A percentile compares a stretch with the other conserved stretches of the same genome.
phyloP scores from a whole-genome alignment of 805 yeast species.

The Candida odintsovae region DNA sequence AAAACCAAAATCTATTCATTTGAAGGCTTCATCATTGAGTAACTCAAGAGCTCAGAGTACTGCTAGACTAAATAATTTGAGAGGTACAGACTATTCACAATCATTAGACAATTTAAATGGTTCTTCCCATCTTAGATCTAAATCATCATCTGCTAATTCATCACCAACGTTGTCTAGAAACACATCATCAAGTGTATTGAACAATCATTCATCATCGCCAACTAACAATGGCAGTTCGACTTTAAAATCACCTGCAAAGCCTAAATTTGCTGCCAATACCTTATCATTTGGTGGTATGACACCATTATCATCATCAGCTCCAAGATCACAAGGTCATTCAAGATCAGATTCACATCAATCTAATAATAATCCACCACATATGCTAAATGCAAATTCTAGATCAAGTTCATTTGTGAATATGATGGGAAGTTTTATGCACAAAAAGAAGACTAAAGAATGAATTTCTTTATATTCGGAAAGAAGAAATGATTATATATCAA shows the following conservation, averaged over 20 bases:
- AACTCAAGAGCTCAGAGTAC: conserved; percentile 24
- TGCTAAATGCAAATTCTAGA: conserved; percentile 2
- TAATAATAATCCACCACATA: background rate
- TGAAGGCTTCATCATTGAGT: conserved; percentile 21
- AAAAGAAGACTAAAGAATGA: conserved; percentile 4
- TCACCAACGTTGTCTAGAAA: conserved; percentile 21
- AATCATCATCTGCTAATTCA: conserved; percentile 8
- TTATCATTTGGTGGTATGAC: conserved; percentile 5
- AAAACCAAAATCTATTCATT: conserved; percentile 23
- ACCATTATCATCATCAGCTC: conserved; percentile 7
- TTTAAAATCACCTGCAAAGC: conserved; percentile 10
- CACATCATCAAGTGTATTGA: conserved; percentile 9
- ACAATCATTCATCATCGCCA: background rate
- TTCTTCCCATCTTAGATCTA: conserved; percentile 1
- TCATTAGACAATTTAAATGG: background rate
- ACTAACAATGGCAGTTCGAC: background rate
- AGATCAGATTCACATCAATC: background rate
- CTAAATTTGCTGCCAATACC: conserved; percentile 1
- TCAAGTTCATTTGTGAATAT: conserved; percentile 23
- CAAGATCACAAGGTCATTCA: background rate
- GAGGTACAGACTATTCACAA: conserved; percentile 15
- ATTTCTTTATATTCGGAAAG: too few relatives aligned
- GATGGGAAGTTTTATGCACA: conserved; percentile 21
- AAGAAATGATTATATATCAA: too few relatives aligned
- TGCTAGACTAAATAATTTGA: conserved; percentile 15